These are phyloP conservation scores for Chaetomium sp. DNA, from an alignment of 2,329 filamentous ascomycete species.

Conservation along the genomic window DNA sequence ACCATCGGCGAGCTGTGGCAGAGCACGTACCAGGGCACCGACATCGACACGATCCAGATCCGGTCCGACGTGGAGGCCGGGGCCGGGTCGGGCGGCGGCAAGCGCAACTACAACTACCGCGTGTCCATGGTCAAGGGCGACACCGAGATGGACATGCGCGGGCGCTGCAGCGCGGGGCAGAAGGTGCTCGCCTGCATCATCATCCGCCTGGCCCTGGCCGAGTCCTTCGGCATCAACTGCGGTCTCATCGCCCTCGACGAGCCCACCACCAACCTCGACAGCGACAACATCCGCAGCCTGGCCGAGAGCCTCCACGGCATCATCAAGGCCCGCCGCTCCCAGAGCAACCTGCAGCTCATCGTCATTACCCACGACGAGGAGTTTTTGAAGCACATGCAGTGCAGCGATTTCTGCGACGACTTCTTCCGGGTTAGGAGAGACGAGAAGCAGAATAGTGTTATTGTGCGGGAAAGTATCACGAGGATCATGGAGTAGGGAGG, in stretches of 20 bases:
- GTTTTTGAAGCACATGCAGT: slow-evolving; percentile 90
- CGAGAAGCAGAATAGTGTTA: slow-evolving; percentile 82
- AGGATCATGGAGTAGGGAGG: slow-evolving; percentile 45
- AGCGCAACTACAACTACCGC: slow-evolving; percentile 92
- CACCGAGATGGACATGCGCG: slow-evolving; percentile 99
- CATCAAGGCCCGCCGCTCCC: slow-evolving; percentile 77
- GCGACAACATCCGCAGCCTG: slow-evolving; percentile 89
- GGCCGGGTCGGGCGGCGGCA: slow-evolving; percentile 51
- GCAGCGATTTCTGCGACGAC: slow-evolving; percentile 86
- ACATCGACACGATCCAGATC: slow-evolving; percentile 96
- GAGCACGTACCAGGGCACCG: slow-evolving; percentile 93
- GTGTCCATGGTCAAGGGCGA: slow-evolving; percentile 98
- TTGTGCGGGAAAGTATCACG: slow-evolving; percentile 68
- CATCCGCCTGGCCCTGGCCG: slow-evolving; percentile 91
- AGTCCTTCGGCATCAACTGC: slow-evolving; percentile 95
- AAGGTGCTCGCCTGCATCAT: slow-evolving; percentile 97
- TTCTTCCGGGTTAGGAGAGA: slow-evolving; percentile 88
- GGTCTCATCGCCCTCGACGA: slow-evolving; percentile 96
- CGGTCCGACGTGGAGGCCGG: slow-evolving; percentile 80
- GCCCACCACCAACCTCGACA: slow-evolving; percentile 94
- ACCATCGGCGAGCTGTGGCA: slow-evolving; percentile 98
- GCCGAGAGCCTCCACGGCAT: slow-evolving; percentile 84
- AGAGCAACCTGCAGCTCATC: slow-evolving; percentile 96
- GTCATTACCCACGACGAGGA: slow-evolving; percentile 99
- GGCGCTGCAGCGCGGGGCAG: slow-evolving; percentile 92